Conservation (phyloP, 139 green algal species). For the Chlorella sorokiniana region DNA sequence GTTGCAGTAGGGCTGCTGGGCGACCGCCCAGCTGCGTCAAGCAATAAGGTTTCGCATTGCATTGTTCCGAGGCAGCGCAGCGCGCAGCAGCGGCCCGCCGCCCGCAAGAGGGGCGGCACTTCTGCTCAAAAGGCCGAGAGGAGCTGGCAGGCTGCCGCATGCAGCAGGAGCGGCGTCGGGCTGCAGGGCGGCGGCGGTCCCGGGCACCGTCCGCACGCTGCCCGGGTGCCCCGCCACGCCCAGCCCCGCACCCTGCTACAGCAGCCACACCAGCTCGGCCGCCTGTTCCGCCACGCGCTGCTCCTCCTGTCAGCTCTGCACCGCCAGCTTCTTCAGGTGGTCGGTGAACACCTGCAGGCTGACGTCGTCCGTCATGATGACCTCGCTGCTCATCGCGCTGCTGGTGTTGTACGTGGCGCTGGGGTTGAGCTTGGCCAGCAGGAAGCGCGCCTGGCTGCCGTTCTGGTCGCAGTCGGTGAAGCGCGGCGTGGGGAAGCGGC, state of each 20-base stretch:
- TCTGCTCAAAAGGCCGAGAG: too few relatives aligned
- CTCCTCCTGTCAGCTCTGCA: conserved; percentile 73
- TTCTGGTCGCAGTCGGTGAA: conserved; percentile 98
- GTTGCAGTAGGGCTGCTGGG: background rate
- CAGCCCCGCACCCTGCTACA: conserved; percentile 14
- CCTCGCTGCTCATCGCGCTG: conserved; percentile 65
- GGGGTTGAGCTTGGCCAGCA: conserved; percentile 97
- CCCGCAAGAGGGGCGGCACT: background rate
- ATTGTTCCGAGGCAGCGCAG: conserved; percentile 9
- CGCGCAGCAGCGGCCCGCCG: conserved; percentile 14
- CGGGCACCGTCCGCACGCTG: too few relatives aligned
- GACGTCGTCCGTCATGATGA: conserved; percentile 99
- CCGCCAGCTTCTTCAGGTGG: conserved; percentile 90
- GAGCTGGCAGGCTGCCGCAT: too few relatives aligned
- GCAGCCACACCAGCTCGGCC: conserved; percentile 47
- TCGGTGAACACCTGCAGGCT: conserved; percentile 85
- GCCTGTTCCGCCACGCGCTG: conserved; percentile 27
- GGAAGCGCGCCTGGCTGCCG: conserved; percentile 92
- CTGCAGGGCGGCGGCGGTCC: too few relatives aligned
- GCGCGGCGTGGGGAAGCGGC: conserved; percentile 90
- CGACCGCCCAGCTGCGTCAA: background rate
- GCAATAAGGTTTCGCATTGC: background rate
- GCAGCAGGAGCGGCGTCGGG: too few relatives aligned
- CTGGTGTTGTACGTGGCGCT: conserved; percentile 84
- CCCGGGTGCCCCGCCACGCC: too few relatives aligned